phyloP scores from a whole-genome alignment of 331 rosid species.

The Quercus phellos region DNA sequence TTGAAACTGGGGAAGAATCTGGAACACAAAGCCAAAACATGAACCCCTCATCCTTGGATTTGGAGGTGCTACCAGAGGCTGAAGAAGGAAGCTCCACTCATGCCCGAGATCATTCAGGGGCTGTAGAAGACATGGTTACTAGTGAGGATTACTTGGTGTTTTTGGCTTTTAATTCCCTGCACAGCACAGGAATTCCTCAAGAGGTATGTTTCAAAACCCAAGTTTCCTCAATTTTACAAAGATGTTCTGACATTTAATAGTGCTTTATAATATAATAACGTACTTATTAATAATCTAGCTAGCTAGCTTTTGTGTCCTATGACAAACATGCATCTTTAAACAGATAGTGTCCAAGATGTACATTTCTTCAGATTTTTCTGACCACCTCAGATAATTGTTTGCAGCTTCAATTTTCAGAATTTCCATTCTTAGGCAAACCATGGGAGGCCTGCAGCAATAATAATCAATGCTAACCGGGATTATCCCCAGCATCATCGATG shows the following conservation, averaged over 20 bases:
- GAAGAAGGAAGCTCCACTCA: conserved; percentile 31
- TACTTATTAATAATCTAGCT: not conserved
- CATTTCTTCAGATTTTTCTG: not conserved
- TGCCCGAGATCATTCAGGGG: conserved; percentile 27
- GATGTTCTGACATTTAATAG: not conserved
- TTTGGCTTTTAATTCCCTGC: conserved; percentile 39
- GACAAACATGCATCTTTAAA: not conserved
- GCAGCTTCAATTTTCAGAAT: conserved; percentile 39
- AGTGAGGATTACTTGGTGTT: conserved; percentile 34
- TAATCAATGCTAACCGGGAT: conserved; percentile 4
- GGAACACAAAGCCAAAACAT: conserved; percentile 36
- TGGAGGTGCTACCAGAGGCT: conserved; percentile 21
- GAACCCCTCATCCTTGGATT: conserved; percentile 23
- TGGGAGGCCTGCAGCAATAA: conserved; percentile 31
- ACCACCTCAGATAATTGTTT: conserved; percentile 6
- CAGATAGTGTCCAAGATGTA: not conserved
- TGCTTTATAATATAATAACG: not conserved
- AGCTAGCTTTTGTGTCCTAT: not conserved
- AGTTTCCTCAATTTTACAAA: not conserved
- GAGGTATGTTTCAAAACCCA: conserved; percentile 36
- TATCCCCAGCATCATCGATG: not conserved
- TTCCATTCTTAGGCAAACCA: conserved; percentile 18
- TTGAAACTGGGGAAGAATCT: conserved; percentile 50
- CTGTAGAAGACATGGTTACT: conserved; percentile 6
- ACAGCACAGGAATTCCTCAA: conserved; percentile 34